Base-by-base conservation (phyloP, 495 filamentous ascomycete genomes). In the Bathelium albidoporum region DNA sequence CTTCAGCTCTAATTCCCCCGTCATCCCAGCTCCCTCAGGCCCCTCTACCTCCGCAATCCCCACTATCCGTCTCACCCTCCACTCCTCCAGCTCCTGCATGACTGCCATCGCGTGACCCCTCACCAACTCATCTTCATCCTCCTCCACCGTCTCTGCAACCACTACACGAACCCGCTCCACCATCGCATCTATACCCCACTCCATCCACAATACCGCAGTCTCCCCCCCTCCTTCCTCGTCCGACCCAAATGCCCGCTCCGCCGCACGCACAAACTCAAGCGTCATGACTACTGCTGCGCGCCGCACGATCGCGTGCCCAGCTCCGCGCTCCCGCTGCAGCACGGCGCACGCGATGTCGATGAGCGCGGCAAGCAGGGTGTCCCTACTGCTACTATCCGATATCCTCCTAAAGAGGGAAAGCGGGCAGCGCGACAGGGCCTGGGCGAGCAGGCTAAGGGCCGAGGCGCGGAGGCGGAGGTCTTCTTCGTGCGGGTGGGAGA, bases 401-500 rank as follows among this genome's bases (percentile, higher is more conserved):
- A n/a, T n/a, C n/a, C n/a, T n/a, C n/a, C n/a, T 5, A 24, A 1
- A 83, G 70, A 0, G 82, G 85, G 1, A 94, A 71, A 0, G 85
- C 86, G 1, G 75, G 72, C 9, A 89, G 31, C 16, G 59, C 75
- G 62, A 89, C 87, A 0, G 82, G 84, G 83, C 83, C 0, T 76
- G 77, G 0, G 83, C 83, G 22, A 94, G 77, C 20, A 96, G 82
- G 4, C 87, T 88, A 0, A 96, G 73, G 2, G 90, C 89, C 0
- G 89, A 94, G 10, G 89, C 80, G 5, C 91, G 84, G 41, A 91
- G 80, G 16, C 91, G 81, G 1, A 93, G 76, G 68, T 96, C 90
- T 67, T 96, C 91, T 22, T 81, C 78, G 0, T 82, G 80, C 1
- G 84, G 82, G 59, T 82, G 87, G 45, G 80, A 80, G 60, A 85